These are phyloP conservation scores for Axilococcus clingmanii DNA, from an alignment of 139 green algal species.

Conservation along the genomic window DNA sequence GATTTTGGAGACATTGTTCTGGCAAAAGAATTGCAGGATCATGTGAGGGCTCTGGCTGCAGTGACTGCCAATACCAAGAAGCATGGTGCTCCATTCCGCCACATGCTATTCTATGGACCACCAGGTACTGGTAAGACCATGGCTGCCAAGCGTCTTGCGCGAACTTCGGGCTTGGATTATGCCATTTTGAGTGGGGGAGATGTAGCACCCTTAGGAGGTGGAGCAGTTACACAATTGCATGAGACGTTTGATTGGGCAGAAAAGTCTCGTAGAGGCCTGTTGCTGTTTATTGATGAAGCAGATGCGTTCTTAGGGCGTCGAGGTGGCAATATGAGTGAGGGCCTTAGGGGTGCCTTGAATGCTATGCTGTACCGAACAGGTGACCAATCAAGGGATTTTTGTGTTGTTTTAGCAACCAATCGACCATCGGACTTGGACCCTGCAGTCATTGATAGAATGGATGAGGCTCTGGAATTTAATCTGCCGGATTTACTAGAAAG, in stretches of 20 bases:
- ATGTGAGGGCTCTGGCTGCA: conserved; percentile 75
- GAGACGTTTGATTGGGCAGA: conserved; percentile 97
- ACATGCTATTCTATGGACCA: conserved; percentile 89
- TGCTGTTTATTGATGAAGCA: conserved; percentile 95
- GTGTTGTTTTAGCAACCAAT: conserved; percentile 86
- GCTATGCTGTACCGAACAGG: conserved; percentile 83
- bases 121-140: conserved; percentile 94
- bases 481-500: conserved; percentile 62
- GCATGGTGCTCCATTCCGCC: conserved; percentile 89
- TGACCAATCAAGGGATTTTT: conserved; percentile 43
- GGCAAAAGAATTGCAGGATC: conserved; percentile 61
- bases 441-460: conserved; percentile 89
- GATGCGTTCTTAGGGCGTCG: conserved; percentile 91
- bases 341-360: conserved; percentile 84
- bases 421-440: conserved; percentile 83
- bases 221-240: conserved; percentile 93
- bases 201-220: conserved; percentile 79
- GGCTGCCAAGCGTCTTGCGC: conserved; percentile 89
- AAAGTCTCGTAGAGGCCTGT: conserved; percentile 63
- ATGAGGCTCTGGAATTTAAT: conserved; percentile 89
- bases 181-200: conserved; percentile 95
- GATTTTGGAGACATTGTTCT: conserved; percentile 91
- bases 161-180: conserved; percentile 92
- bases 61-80: conserved; percentile 83
- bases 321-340: conserved; percentile 77